phyloP scores from a whole-genome alignment of 2,329 filamentous ascomycete species.

The Phialophora expanda region DNA sequence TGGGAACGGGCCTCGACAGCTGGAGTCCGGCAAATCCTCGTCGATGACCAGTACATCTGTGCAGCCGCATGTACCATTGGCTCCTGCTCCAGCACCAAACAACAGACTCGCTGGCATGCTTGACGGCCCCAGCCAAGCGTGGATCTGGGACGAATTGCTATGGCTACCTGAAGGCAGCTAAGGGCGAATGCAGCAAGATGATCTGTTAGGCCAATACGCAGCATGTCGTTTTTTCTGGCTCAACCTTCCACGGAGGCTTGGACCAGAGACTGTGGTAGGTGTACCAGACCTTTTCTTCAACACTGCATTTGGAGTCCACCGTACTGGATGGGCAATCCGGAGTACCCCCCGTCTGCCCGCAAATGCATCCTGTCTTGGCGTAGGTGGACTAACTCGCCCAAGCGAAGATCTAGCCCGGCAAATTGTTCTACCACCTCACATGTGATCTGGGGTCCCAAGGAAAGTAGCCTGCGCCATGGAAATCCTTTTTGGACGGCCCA shows the following conservation, averaged over 20 bases:
- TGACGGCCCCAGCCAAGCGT: conserved; percentile 27
- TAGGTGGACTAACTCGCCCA: neutral
- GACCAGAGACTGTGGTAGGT: neutral
- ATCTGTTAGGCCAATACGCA: neutral
- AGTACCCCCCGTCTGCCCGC: neutral
- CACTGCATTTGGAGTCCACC: neutral
- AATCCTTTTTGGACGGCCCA: neutral
- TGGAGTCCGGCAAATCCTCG: conserved; percentile 3
- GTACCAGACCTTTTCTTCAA: neutral
- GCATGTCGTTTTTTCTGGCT: neutral
- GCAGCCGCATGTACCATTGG: neutral
- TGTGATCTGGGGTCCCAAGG: neutral
- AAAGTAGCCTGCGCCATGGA: conserved; percentile 2
- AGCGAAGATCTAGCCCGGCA: conserved; percentile 6
- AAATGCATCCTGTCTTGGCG: neutral
- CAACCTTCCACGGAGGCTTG: neutral
- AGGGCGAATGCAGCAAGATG: neutral
- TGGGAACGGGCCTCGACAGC: conserved; percentile 9
- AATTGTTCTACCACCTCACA: conserved; percentile 9
- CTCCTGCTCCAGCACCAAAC: neutral
- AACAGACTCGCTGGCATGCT: conserved; percentile 20
- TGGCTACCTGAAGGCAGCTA: conserved; percentile 25
- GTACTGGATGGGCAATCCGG: neutral
- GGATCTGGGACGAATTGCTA: conserved; percentile 33
- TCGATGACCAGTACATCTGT: neutral